phyloP scores from a whole-genome alignment of 805 yeast genomes.

The Teunomyces pallodes region DNA sequence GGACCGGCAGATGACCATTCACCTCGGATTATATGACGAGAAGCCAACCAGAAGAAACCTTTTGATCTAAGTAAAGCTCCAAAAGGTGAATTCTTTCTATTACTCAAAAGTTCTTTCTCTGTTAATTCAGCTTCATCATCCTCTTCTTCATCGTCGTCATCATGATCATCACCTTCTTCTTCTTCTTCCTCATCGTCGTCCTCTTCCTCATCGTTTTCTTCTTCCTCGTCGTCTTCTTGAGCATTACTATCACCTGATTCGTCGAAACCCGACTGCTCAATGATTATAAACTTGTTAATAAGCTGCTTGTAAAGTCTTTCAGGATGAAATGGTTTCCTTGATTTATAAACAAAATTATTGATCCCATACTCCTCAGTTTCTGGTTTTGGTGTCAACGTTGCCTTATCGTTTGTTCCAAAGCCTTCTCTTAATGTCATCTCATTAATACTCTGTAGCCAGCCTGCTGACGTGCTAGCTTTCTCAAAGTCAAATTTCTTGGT shows the following conservation, averaged over 20 bases:
- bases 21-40: conserved; percentile 38
- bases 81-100: conserved; percentile 36
- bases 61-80: conserved; percentile 39
- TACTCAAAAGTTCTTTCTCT: conserved; percentile 25
- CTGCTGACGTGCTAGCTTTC: conserved; percentile 42
- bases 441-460: conserved; percentile 43
- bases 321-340: conserved; percentile 47
- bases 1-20: conserved; percentile 47
- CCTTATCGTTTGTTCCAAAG: conserved; percentile 14
- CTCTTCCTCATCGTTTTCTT: conserved; percentile 4
- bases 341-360: conserved; percentile 39
- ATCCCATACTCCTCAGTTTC: conserved; percentile 49
- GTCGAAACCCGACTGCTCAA: conserved; percentile 16
- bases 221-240: conserved; percentile 17
- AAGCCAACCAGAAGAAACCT: conserved; percentile 46
- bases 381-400: conserved; percentile 37
- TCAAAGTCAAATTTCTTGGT: conserved; percentile 41
- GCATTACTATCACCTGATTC: conserved; percentile 6
- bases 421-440: conserved; percentile 37
- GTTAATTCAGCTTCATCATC: conserved; percentile 13
- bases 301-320: conserved; percentile 36
- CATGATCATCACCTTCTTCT: conserved; percentile 11
- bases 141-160: conserved; percentile 9
- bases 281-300: conserved; percentile 32
- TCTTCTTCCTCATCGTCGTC: conserved; percentile 12